Percentiles rank a stretch among this genome's conserved stretches.
phyloP scores from a whole-genome alignment of 2,329 filamentous ascomycete genomes.

The Didymella glomerata region DNA sequence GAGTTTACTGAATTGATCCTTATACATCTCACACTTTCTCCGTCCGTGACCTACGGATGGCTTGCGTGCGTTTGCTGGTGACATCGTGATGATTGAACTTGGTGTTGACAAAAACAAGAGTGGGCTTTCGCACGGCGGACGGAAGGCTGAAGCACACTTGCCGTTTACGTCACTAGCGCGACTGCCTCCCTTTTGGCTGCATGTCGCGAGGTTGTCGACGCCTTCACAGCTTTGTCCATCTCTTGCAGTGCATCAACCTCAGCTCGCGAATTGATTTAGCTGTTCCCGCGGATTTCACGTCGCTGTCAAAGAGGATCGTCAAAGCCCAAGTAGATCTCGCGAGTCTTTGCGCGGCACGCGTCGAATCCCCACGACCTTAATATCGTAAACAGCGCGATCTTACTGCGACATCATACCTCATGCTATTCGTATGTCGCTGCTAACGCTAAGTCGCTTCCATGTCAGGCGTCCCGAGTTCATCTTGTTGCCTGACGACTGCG shows the following conservation, averaged over 20 bases:
- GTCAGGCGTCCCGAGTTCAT: not conserved
- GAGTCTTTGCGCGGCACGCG: not conserved
- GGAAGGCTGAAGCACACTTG: not conserved
- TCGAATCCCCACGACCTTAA: not conserved
- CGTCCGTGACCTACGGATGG: not conserved
- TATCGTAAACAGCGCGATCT: not conserved
- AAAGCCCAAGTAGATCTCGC: not conserved
- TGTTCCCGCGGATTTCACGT: not conserved
- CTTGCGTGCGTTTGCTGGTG: not conserved
- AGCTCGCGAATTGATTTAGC: too few relatives aligned
- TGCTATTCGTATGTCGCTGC: not conserved
- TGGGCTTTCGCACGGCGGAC: not conserved
- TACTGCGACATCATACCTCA: not conserved
- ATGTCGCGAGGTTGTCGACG: not conserved
- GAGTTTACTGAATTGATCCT: not conserved
- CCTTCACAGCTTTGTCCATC: not conserved
- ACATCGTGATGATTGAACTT: not conserved
- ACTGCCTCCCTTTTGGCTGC: not conserved
- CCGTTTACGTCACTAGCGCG: constrained; percentile 4
- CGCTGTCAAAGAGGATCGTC: not conserved
- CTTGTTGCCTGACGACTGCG: not conserved
- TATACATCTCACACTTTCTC: not conserved
- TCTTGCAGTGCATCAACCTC: too few relatives aligned
- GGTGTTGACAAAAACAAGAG: not conserved
- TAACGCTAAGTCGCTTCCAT: not conserved